Evolutionary conservation across 2,329 filamentous ascomycete genomes (phyloP).

Genomic region (Phaeosphaeriaceae sp.): DNA sequence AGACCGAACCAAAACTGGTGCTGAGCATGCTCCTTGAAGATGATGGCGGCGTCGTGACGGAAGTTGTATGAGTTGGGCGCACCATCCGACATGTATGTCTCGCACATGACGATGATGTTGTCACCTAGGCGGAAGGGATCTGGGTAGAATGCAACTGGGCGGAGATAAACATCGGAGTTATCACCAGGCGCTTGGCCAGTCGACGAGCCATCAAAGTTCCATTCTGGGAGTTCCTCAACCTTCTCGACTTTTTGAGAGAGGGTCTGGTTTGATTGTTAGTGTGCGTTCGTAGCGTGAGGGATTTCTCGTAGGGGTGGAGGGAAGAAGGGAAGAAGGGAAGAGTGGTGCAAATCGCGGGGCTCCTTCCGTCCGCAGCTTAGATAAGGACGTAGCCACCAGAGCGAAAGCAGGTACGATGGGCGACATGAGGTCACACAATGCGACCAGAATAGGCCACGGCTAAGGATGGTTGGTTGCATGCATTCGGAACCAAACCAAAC

Average conservation of each 20-base stretch:
- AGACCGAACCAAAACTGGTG: conserved; percentile 97
- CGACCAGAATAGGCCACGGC: conserved; percentile 15
- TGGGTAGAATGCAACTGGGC: conserved; percentile 85
- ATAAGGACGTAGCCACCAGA: conserved; percentile 35
- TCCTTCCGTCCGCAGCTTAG: conserved; percentile 31
- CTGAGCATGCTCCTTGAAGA: conserved; percentile 85
- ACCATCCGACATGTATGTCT: conserved; percentile 94
- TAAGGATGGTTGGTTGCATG: conserved; percentile 10
- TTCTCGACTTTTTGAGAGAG: conserved; percentile 63
- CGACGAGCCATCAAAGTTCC: conserved; percentile 88
- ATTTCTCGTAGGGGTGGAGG: no score
- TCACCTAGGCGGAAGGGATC: conserved; percentile 88
- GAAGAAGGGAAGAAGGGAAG: conserved; percentile 10
- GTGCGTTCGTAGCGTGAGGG: conserved; percentile 11
- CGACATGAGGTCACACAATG: conserved; percentile 29
- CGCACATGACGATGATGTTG: conserved; percentile 92
- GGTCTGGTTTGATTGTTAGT: conserved; percentile 58
- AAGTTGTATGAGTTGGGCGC: conserved; percentile 99
- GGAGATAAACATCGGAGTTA: conserved; percentile 97
- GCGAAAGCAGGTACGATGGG: conserved; percentile 22
- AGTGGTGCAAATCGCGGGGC: background rate
- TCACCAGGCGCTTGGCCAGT: conserved; percentile 91
- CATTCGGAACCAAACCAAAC: no score
- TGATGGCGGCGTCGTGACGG: conserved; percentile 86
- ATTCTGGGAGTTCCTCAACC: conserved; percentile 73